Conservation (phyloP, 148 eudicot species). For the Linanthus parryae region DNA sequence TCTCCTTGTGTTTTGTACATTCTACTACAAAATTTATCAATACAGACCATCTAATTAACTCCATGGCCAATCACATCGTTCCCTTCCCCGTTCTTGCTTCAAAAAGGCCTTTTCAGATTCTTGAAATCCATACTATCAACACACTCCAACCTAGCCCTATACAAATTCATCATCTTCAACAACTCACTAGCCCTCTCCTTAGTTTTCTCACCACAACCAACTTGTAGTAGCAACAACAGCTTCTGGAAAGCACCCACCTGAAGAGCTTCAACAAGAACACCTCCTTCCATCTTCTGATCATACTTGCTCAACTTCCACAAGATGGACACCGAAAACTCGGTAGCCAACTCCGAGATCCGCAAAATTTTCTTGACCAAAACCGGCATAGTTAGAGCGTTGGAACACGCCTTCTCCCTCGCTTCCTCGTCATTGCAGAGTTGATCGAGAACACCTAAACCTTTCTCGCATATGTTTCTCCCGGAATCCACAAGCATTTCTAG, state of each 20-base stretch:
- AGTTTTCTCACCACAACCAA: conserved; percentile 50
- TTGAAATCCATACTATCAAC: conserved; percentile 72
- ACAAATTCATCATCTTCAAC: conserved; percentile 50
- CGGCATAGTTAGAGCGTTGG: conserved; percentile 45
- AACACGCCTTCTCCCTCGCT: conserved; percentile 36
- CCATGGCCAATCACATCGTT: no score
- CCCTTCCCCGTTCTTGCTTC: no score
- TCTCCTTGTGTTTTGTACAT: no score
- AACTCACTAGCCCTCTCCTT: conserved; percentile 63
- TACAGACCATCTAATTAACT: no score
- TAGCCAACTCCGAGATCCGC: conserved; percentile 61
- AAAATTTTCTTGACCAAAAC: conserved; percentile 69
- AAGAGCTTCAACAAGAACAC: conserved; percentile 52
- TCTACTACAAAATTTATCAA: no score
- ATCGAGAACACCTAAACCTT: conserved; percentile 52
- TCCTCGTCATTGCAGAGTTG: conserved; percentile 25
- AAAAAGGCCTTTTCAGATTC: conserved; percentile 60
- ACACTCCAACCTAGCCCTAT: conserved; percentile 53
- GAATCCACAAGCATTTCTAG: conserved; percentile 56
- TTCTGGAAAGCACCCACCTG: conserved; percentile 87
- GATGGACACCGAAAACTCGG: conserved; percentile 57
- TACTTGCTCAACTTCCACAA: conserved; percentile 47
- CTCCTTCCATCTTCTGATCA: conserved; percentile 29
- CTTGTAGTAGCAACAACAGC: conserved; percentile 58
- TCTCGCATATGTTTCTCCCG: conserved; percentile 52